Percentiles rank a stretch among this genome's conserved stretches.
phyloP scores from a whole-genome alignment of 768 basidiomycete species.

The Tricholomella constricta region DNA sequence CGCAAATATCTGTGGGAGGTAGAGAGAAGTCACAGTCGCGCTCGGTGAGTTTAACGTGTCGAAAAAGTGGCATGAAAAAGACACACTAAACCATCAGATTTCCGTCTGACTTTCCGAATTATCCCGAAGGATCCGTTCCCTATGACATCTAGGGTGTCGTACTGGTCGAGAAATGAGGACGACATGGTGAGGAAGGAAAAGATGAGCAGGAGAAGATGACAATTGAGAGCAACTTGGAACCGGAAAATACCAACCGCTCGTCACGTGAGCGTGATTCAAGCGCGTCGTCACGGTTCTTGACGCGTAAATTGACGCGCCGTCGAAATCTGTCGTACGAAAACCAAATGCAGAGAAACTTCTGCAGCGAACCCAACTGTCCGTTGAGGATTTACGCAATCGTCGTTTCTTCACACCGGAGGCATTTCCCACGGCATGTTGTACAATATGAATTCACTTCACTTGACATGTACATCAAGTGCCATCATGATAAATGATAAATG shows the following conservation, averaged over 20 bases:
- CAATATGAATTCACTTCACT: too few relatives aligned
- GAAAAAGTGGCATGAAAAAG: conserved; percentile 4
- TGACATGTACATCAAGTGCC: too few relatives aligned
- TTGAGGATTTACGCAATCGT: too few relatives aligned
- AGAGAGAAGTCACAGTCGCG: background rate
- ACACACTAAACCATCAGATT: conserved; percentile 80
- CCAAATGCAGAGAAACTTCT: too few relatives aligned
- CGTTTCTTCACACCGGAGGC: too few relatives aligned
- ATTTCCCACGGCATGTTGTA: too few relatives aligned
- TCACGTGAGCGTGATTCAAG: conserved; percentile 16
- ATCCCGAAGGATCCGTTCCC: conserved; percentile 98
- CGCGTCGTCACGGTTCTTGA: too few relatives aligned
- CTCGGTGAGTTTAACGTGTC: background rate
- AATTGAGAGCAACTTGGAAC: background rate
- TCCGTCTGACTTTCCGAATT: conserved; percentile 90
- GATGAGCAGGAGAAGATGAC: background rate
- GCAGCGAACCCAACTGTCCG: too few relatives aligned
- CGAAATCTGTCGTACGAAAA: too few relatives aligned
- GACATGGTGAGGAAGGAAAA: conserved; percentile 9
- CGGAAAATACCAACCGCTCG: conserved; percentile 2
- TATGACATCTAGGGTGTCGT: conserved; percentile 88
- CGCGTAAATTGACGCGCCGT: too few relatives aligned
- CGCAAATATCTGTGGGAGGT: conserved; percentile 66
- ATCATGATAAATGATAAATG: too few relatives aligned
- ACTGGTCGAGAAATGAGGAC: conserved; percentile 66